These are phyloP conservation scores for Ustilago xerochloae DNA, from an alignment of 1,284 basidiomycete species.

Conservation along the genomic window DNA sequence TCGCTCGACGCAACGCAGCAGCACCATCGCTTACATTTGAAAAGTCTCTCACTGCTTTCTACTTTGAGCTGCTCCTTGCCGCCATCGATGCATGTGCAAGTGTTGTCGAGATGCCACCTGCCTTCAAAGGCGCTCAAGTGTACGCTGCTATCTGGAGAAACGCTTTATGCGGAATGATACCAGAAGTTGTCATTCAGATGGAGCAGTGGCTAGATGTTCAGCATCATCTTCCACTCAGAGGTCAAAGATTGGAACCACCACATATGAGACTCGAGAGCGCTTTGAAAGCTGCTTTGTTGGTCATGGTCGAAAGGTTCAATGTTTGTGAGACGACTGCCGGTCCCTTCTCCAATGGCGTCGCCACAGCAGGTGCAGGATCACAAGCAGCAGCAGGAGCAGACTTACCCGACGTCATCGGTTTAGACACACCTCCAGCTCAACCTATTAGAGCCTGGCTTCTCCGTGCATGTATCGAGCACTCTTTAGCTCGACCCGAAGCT, in stretches of 20 bases:
- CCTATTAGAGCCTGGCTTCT: slow-evolving; percentile 49
- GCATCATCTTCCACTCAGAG: slow-evolving; percentile 27
- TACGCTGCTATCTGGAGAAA: slow-evolving; percentile 45
- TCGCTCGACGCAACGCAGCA: slow-evolving; percentile 29
- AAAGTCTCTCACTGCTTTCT: slow-evolving; percentile 42
- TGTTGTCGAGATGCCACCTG: slow-evolving; percentile 30
- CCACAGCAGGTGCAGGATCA: neutral
- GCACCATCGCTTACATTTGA: slow-evolving; percentile 40
- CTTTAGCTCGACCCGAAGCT: slow-evolving; percentile 39
- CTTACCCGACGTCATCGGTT: slow-evolving; percentile 21
- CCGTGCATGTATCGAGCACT: slow-evolving; percentile 44
- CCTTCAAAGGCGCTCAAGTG: slow-evolving; percentile 30
- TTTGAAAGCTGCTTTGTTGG: slow-evolving; percentile 26
- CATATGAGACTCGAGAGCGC: slow-evolving; percentile 41
- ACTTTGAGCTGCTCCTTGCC: slow-evolving; percentile 43
- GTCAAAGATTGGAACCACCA: slow-evolving; percentile 34
- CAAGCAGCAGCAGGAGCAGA: neutral
- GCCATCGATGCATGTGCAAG: slow-evolving; percentile 40
- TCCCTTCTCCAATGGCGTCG: no score
- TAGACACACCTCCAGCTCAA: slow-evolving; percentile 34
- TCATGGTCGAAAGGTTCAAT: slow-evolving; percentile 24
- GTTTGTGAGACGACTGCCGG: slow-evolving; percentile 27
- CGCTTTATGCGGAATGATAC: slow-evolving; percentile 43
- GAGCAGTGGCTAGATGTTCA: slow-evolving; percentile 47
- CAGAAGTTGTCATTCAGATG: slow-evolving; percentile 41